Base-by-base conservation (phyloP, 345 rosid species). In the Acer yangbiense region DNA sequence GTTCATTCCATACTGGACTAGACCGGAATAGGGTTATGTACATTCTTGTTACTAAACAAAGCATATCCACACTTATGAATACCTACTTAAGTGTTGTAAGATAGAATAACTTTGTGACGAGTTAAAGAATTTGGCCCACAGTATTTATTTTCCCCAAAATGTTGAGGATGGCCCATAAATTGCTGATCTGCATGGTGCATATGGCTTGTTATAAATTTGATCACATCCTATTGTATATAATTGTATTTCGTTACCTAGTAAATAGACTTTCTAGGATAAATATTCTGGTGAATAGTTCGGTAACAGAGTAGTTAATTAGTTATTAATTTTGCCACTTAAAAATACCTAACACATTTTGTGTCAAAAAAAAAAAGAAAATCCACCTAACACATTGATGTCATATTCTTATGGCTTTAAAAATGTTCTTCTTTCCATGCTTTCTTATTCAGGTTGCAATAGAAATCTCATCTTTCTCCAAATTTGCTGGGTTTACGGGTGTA, bases 401-500 rank as follows among this genome's bases (percentile, higher is more conserved):
- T 58, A 58, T 12, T 2, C 17, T 52, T 54, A 55, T 71, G 35
- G 44, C 48, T 54, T 71, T 32, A 2, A 17, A 17, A 11, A 52
- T 41, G 10, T 52, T 50, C 57, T 44, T 43, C 29, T 11, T 35
- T 2, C 44, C 9, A 16, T 16, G 27, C 16, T 71, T 16, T 48
- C 10, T 50, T 18, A 55, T 63, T 44, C 80, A 94, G 98, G 97
- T 94, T 16, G 97, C 98, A 0, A 87, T 94, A 75, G 98, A 94
- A 81, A 63, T 93, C 44, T 93, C 97, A 18, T 94, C 98, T 9
- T 93, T 93, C 82, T 92, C 97, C 65, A 94, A 94, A 75, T 89
- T 91, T 80, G 94, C 95, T 32, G 98, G 97, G 13, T 94, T 94
- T 85, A 93, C 97, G 0, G 98, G 98, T 0, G 93, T 93, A 62